Conservation (phyloP, 768 basidiomycete genomes). For the Naganishia randhawae region DNA sequence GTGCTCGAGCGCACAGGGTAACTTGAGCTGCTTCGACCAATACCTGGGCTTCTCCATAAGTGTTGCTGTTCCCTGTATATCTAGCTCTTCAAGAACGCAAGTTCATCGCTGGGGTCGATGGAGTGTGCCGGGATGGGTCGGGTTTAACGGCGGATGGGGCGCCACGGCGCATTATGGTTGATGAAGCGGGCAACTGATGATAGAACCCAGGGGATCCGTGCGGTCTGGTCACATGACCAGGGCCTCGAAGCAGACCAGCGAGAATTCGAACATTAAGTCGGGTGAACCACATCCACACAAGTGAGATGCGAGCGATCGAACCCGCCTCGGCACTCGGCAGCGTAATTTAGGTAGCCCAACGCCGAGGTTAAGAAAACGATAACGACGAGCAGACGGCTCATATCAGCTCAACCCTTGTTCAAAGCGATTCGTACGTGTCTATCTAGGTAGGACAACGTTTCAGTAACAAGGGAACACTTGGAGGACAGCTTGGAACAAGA, state of each 20-base stretch:
- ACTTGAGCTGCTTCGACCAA: constrained; percentile 10
- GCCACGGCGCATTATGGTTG: neutral
- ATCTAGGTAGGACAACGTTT: too few species aligned
- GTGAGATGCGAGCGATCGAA: neutral
- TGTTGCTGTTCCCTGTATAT: neutral
- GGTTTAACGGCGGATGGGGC: neutral
- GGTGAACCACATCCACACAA: neutral
- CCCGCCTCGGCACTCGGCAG: neutral
- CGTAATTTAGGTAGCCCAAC: neutral
- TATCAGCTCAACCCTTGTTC: too few species aligned
- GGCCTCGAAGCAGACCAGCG: too few species aligned
- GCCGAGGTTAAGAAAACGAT: neutral
- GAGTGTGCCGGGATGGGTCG: neutral
- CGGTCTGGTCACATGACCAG: too few species aligned
- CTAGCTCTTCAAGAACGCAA: neutral
- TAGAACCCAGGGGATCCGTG: too few species aligned
- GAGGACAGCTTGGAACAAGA: too few species aligned
- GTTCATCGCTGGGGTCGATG: neutral
- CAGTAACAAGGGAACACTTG: too few species aligned
- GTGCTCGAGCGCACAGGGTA: constrained; percentile 20
- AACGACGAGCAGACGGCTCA: neutral
- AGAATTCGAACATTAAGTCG: neutral
- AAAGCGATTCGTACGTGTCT: neutral
- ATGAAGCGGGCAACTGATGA: neutral
- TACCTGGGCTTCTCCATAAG: constrained; percentile 12